Evolutionary conservation across 208 protist genomes (phyloP), one percentile per base, ranked within the genome.

Genomic region (Trypanosomatidae sp.): DNA sequence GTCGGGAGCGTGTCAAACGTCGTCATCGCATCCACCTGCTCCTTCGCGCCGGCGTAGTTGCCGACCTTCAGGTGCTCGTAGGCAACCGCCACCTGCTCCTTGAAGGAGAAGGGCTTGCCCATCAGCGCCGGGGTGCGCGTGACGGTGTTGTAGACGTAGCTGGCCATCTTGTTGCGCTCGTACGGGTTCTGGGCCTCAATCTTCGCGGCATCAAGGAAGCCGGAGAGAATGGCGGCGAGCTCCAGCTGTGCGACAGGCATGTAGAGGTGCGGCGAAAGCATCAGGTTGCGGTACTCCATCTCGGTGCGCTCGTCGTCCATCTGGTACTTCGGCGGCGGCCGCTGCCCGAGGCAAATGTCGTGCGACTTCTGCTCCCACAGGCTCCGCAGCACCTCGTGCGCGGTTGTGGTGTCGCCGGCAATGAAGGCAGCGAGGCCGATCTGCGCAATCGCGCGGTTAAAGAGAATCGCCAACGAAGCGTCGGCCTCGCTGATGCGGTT

Each of bases 151-250:
- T 91, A 90, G 59, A 96, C 93, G 79, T 90, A 92, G 41, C 79
- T 69, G 71, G 86, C 79, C 70, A 90, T 83, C 58, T 83, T 80
- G 53, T 76, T 92, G 25, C 73, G 77, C 70, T 95, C 89, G 74
- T 94, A 94, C 52, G 92, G 92, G 41, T 89, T 94, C 71, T 91
- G 85, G 39, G 90, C 89, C 68, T 97, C 90, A 44, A 84, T 82
- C 47, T 83, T 73, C 36, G 88, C 88, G 72, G 91, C 89, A 28
- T 92, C 79, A 33, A 93, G 68, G 15, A 97, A 81, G 17, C 88
- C 89, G 33, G 88, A 92, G 58, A 97, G 88, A 68, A 97, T 83
- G 15, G 84, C 78, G 5, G 88, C 92, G 49, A 94, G 76, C 69
- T 97, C 89, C 39, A 95, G 73, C 56, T 93, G 88, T 36, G 81